These are phyloP conservation scores for Cyclotella atomus DNA, from an alignment of 108 stramenopile genomes.

Conservation along the genomic window DNA sequence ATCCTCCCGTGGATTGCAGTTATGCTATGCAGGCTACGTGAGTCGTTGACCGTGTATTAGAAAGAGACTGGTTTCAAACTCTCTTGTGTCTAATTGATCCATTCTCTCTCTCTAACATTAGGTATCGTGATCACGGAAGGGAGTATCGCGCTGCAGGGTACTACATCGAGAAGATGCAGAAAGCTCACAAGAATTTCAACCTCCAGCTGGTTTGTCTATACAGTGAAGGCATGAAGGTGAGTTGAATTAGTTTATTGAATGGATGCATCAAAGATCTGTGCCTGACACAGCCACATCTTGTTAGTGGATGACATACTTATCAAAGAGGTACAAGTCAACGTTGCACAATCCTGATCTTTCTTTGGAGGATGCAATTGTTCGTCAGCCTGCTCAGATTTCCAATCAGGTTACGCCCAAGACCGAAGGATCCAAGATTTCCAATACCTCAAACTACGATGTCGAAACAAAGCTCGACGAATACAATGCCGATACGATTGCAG, in stretches of 20 bases:
- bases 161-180: constrained; percentile 15
- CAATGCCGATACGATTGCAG: not conserved
- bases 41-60: too few species aligned
- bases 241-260: too few species aligned
- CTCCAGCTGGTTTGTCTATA: constrained; percentile 9
- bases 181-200: not conserved
- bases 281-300: too few species aligned
- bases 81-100: not conserved
- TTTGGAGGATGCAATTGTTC: constrained; percentile 6
- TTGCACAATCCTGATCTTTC: constrained; percentile 8
- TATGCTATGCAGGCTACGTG: not conserved
- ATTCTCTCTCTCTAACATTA: not conserved
- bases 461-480: not conserved
- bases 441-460: not conserved
- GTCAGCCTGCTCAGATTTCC: too few species aligned
- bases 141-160: constrained; percentile 1
- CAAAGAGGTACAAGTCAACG: not conserved
- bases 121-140: not conserved
- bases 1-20: not conserved
- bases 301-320: constrained; percentile 7
- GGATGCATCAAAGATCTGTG: too few species aligned
- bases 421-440: too few species aligned
- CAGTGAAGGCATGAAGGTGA: not conserved
- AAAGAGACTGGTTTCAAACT: not conserved
- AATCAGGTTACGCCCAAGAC: too few species aligned